Base-by-base conservation (phyloP, 1,139 yeast genomes). In the Hyphopichia burtonii region DNA sequence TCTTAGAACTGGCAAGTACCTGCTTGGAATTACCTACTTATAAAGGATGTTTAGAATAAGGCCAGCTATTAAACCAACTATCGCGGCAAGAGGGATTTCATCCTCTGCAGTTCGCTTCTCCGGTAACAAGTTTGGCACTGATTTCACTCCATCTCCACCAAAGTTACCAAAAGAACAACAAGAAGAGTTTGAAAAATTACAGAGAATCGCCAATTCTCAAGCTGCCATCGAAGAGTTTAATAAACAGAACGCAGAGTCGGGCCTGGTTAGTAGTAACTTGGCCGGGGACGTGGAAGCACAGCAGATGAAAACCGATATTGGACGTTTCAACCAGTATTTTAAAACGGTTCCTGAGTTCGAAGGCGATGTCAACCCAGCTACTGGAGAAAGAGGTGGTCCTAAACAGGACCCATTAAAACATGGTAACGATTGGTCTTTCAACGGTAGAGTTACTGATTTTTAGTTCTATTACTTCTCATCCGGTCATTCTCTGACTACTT, bases 381-480 rank as follows among this genome's bases (percentile, higher is more conserved):
- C 98, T 1, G 99, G 99, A 2, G 99, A 94, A 64, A 73, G 84
- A 27, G 96, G 96, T 34, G 99, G 99, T 0, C 99, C 99, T n/a
- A 94, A 94, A 57, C 98, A 93, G 62, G 98, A 94, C 56, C 99
- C 99, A 1, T 72, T 89, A 52, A 81, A 83, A 54, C 96, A 89
- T 58, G 55, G 58, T 3, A 93, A 91, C 35, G 99, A 94, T 55
- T 94, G 96, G 80, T 83, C 96, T 3, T 94, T 84, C 61, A 91
- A 93, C 59, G 99, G 99, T 1, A 79, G 98, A 58, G 96, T 89
- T 25, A 91, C 98, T 2, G 99, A 94, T 61, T 94, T 93, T 20
- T 20, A 8, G 8, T 58, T 93, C n/a, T n/a, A n/a, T n/a, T n/a
- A n/a, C n/a, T n/a, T n/a, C n/a, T n/a, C n/a, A n/a, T n/a, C n/a